These are phyloP conservation scores for Mycena venus DNA, from an alignment of 768 basidiomycete species.

Conservation along the genomic window DNA sequence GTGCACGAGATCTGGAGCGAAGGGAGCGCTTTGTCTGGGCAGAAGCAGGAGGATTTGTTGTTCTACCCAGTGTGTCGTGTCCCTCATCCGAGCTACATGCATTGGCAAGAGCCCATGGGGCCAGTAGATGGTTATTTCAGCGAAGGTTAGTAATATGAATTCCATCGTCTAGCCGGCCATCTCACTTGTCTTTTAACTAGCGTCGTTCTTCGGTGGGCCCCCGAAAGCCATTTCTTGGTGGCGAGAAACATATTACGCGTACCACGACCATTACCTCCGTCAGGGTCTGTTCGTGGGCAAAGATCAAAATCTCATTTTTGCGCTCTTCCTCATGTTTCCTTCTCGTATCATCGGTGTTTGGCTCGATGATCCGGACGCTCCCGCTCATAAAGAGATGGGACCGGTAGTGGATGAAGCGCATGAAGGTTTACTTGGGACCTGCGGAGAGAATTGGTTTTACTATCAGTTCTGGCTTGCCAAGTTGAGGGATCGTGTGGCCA, in stretches of 20 bases:
- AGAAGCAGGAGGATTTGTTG: constrained; percentile 53
- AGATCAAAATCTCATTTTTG: constrained; percentile 67
- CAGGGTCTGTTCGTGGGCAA: constrained; percentile 64
- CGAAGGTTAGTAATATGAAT: constrained; percentile 54
- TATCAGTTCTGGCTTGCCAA: constrained; percentile 63
- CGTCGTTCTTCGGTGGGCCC: constrained; percentile 69
- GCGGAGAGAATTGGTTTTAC: constrained; percentile 60
- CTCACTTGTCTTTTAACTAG: constrained; percentile 40
- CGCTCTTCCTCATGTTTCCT: constrained; percentile 59
- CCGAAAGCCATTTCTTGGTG: constrained; percentile 61
- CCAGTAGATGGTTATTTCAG: constrained; percentile 66
- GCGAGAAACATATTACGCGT: constrained; percentile 57
- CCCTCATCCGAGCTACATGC: constrained; percentile 44
- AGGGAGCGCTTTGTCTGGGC: constrained; percentile 44
- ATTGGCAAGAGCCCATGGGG: constrained; percentile 61
- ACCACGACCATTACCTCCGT: constrained; percentile 64
- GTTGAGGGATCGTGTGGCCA: constrained; percentile 29
- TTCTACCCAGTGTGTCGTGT: constrained; percentile 60
- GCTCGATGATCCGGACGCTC: constrained; percentile 40
- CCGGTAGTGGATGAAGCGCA: constrained; percentile 16
- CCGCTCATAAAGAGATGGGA: constrained; percentile 34
- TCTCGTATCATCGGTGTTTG: constrained; percentile 59
- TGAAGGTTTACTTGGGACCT: constrained; percentile 49
- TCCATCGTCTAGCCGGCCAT: not conserved
- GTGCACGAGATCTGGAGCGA: constrained; percentile 57